Conservation (phyloP, 306 rosid genomes). For the Glycine latifolia region DNA sequence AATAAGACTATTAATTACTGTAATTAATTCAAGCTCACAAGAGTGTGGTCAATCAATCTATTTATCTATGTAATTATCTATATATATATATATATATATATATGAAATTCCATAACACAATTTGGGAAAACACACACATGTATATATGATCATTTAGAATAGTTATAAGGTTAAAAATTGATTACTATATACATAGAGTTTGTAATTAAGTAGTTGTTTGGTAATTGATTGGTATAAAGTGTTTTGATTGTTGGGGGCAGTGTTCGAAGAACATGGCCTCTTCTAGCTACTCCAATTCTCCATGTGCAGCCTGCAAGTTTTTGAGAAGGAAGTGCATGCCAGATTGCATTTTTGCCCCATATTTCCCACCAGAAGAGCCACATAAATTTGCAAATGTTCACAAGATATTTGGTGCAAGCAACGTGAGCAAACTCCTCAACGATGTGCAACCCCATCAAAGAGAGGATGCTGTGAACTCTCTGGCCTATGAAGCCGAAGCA, state of each 20-base stretch:
- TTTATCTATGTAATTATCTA: neutral
- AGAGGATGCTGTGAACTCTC: conserved; percentile 86
- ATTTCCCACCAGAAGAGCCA: conserved; percentile 91
- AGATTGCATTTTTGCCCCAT: conserved; percentile 81
- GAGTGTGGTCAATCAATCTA: neutral
- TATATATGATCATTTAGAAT: neutral
- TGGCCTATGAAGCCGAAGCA: conserved; percentile 96
- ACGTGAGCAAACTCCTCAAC: conserved; percentile 80
- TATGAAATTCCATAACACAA: neutral
- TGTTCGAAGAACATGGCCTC: conserved; percentile 58
- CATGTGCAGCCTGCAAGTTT: conserved; percentile 97
- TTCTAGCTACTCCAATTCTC: conserved; percentile 75
- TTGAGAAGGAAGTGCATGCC: conserved; percentile 83
- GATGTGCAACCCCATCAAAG: conserved; percentile 86
- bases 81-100: neutral
- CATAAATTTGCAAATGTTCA: conserved; percentile 87
- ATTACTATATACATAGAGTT: neutral
- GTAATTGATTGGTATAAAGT: neutral
- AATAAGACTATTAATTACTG: neutral
- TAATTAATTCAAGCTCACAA: conserved; percentile 8
- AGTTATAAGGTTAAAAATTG: neutral
- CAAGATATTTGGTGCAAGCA: conserved; percentile 95
- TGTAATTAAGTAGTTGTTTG: neutral
- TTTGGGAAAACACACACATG: neutral
- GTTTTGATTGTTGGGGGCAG: neutral